These are phyloP conservation scores for Endoconidiophora polonica DNA, from an alignment of 2,329 filamentous ascomycete genomes.

Conservation along the genomic window DNA sequence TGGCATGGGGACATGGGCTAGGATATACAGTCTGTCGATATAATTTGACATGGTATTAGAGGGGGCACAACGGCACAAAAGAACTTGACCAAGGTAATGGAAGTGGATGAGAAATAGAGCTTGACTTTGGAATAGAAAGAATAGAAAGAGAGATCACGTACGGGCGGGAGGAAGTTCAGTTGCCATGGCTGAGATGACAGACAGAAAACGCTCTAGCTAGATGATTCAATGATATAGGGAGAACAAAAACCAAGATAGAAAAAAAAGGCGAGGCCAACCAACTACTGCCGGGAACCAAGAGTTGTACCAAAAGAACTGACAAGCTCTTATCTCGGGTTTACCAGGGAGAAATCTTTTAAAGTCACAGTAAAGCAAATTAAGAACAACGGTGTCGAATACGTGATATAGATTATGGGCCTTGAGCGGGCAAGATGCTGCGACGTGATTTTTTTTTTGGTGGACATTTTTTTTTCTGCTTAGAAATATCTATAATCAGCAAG, in stretches of 20 bases:
- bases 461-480: too few species aligned
- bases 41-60: not conserved
- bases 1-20: not conserved
- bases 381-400: not conserved
- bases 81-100: too few species aligned
- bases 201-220: not conserved
- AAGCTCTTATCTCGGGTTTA: not conserved
- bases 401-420: too few species aligned
- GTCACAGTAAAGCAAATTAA: not conserved
- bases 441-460: too few species aligned
- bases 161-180: conserved; percentile 1
- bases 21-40: not conserved
- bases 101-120: not conserved
- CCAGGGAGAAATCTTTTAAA: not conserved
- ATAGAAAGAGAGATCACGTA: conserved; percentile 2
- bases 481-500: too few species aligned
- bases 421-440: too few species aligned
- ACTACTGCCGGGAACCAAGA: not conserved
- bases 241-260: not conserved
- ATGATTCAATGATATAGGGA: not conserved
- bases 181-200: not conserved
- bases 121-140: not conserved
- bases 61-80: too few species aligned
- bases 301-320: not conserved
- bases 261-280: not conserved